phyloP scores from a whole-genome alignment of 176 grass and related monocot species.

The Aegilops bicornis region DNA sequence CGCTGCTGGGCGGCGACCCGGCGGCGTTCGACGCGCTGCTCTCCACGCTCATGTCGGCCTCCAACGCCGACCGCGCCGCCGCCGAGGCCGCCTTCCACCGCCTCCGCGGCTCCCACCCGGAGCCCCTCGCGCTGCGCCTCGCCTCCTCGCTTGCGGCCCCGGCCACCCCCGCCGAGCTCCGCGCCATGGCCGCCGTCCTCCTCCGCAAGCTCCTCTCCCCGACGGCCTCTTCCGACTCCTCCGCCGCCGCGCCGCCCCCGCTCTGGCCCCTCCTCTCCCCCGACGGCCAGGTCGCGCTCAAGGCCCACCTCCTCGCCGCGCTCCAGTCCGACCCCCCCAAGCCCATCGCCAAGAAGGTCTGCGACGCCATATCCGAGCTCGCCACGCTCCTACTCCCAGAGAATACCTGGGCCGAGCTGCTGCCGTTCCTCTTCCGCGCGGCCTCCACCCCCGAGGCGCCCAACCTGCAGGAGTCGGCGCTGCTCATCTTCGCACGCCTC shows the following conservation, averaged over 20 bases:
- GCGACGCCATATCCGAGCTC: slow-evolving; percentile 85
- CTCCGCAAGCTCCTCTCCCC: slow-evolving; percentile 83
- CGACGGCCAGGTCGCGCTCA: slow-evolving; percentile 49
- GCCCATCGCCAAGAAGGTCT: slow-evolving; percentile 88
- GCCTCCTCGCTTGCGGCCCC: slow-evolving; percentile 52
- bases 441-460: slow-evolving; percentile 54
- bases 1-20: slow-evolving; percentile 62
- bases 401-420: slow-evolving; percentile 66
- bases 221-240: slow-evolving; percentile 41
- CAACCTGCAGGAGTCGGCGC: slow-evolving; percentile 79
- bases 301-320: slow-evolving; percentile 58
- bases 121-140: slow-evolving; percentile 67
- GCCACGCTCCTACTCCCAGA: slow-evolving; percentile 72
- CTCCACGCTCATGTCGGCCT: slow-evolving; percentile 83
- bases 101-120: slow-evolving; percentile 67
- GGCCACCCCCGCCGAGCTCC: slow-evolving; percentile 45
- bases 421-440: slow-evolving; percentile 82
- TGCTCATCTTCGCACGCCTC: slow-evolving; percentile 77
- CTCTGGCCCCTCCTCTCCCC: slow-evolving; percentile 78
- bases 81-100: slow-evolving; percentile 93
- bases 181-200: slow-evolving; percentile 70
- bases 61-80: slow-evolving; percentile 76
- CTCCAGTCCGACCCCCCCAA: slow-evolving; percentile 66
- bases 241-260: not conserved
- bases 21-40: slow-evolving; percentile 71